Conservation (phyloP, 306 rosid genomes). For the Styphnolobium japonicum region DNA sequence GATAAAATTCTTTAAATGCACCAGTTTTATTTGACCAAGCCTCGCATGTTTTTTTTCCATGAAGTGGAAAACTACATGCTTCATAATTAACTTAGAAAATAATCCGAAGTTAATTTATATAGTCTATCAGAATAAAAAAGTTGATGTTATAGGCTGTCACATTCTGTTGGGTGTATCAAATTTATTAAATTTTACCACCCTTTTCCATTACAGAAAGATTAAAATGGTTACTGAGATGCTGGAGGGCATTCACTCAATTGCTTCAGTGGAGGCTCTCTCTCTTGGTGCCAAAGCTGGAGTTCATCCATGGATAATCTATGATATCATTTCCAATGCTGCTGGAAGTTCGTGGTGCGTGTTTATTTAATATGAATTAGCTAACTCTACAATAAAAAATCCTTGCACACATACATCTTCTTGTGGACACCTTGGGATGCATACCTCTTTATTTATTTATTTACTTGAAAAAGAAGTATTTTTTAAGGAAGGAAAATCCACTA, state of each 20-base stretch:
- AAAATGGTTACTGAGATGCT: conserved; percentile 70
- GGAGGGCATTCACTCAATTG: conserved; percentile 80
- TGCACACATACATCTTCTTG: neutral
- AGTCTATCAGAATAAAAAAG: neutral
- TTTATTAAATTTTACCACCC: neutral
- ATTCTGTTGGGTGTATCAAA: conserved; percentile 9
- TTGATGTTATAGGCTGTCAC: neutral
- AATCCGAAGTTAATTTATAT: neutral
- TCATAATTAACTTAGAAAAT: conserved; percentile 16
- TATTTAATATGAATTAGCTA: conserved; percentile 5
- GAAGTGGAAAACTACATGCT: neutral
- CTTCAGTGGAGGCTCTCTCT: conserved; percentile 87
- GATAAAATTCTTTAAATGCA: neutral
- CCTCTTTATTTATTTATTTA: neutral
- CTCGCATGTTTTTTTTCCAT: neutral
- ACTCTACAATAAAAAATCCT: neutral
- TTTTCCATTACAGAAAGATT: conserved; percentile 57
- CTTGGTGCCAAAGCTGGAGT: conserved; percentile 81
- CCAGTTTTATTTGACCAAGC: neutral
- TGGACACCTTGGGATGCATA: conserved; percentile 14
- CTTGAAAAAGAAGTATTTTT: neutral
- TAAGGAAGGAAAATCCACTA: neutral
- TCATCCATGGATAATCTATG: conserved; percentile 85
- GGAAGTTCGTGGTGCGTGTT: conserved; percentile 87
- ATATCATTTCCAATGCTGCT: conserved; percentile 92